Evolutionary conservation across 148 eudicot species (phyloP).

Genomic region (Rheum nobile): DNA sequence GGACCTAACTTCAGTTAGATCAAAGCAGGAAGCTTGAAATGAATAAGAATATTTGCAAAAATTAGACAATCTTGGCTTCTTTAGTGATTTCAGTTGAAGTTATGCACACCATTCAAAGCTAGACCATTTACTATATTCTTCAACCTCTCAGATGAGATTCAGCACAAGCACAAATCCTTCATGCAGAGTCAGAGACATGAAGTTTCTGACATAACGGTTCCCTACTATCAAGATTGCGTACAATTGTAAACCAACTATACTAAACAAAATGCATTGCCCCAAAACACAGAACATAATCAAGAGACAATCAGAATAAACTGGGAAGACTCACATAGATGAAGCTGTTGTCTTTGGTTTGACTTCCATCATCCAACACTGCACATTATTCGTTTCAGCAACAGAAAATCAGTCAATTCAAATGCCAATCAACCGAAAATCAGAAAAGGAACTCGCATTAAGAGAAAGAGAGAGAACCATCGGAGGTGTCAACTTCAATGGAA

Average conservation of each 20-base stretch:
- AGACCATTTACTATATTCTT: not conserved
- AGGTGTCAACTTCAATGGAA: conserved; percentile 85
- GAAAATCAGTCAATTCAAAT: not conserved
- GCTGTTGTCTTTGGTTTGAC: conserved; percentile 75
- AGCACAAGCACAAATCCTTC: not conserved
- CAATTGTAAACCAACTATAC: not conserved
- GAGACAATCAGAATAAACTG: not conserved
- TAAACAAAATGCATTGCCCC: not conserved
- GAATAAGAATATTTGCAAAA: not conserved
- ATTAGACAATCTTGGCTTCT: not conserved
- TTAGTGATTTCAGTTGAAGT: not conserved
- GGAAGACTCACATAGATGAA: conserved; percentile 76
- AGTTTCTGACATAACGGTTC: not conserved
- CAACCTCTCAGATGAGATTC: not conserved
- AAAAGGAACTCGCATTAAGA: not conserved
- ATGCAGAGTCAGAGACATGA: not conserved
- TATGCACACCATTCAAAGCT: not conserved
- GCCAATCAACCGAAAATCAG: not conserved
- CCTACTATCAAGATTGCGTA: not conserved
- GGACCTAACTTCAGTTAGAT: not conserved
- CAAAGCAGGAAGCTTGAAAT: not conserved
- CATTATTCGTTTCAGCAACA: conserved; percentile 2
- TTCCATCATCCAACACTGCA: conserved; percentile 84
- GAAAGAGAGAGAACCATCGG: conserved; percentile 48
- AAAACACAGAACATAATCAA: not conserved